Base-by-base conservation (phyloP, 257 asterid species). In the Forsythia viridissima region DNA sequence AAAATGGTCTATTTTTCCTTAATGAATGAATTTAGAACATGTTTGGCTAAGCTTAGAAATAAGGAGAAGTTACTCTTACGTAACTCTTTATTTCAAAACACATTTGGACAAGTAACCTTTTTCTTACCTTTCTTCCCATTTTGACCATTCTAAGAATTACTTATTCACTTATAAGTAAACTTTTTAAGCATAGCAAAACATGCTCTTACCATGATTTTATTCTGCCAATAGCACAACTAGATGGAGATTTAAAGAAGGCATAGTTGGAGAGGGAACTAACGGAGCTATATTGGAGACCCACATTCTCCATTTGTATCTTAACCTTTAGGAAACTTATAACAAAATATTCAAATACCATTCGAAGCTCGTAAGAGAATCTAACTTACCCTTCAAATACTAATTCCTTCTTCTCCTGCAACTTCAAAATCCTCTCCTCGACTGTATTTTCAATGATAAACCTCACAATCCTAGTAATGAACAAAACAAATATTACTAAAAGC, bases 321-420 rank as follows among this genome's bases (percentile, higher is more conserved):
- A 9, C 40, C 24, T 10, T 39, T 9, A 57, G 30, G 51, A 18
- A 72, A 72, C 43, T 40, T 39, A 4, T 10, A 18, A 73, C 11
- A 43, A 15, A n/a, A 66, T 15, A 67, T 0, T 10, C 5, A 24
- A n/a, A 16, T 21, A 66, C 13, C 52, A 40, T 75, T 4, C 30
- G 71, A 70, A 72, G 76, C 59, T 65, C 39, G 7, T 3, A 8
- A 68, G 24, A 42, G 36, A 65, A 75, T 71, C 38, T 20, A 73
- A 77, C 91, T 80, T 85, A 93, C 98, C 98, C 99, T 88, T 95
- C 99, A 77, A 95, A 93, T 71, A 95, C 97, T n/a, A 93, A 83
- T 90, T 93, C 98, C 85, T 95, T 95, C 90, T 95, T 95, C 85
- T 86, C 96, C 90, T 95, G 99, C 89, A 95, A 78, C 92, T 86